Percentiles rank a stretch among this genome's conserved stretches.
Conservation (phyloP, 306 rosid species). For the Corylus americana region DNA sequence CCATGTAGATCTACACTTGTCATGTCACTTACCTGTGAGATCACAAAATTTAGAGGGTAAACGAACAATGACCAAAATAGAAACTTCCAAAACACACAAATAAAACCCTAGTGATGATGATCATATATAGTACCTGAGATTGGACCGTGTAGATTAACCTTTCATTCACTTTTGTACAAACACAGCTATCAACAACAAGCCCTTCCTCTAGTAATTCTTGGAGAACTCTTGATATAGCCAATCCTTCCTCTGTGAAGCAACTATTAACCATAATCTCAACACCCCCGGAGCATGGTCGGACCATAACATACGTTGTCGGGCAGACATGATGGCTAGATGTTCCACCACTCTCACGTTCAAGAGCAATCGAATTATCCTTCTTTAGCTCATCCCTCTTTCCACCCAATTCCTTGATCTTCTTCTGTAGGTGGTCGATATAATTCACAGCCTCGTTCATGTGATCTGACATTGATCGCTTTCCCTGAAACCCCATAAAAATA, state of each 20-base stretch:
- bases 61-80: neutral
- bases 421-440: slow-evolving; percentile 52
- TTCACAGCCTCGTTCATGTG: slow-evolving; percentile 61
- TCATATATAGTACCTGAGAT: slow-evolving; percentile 24
- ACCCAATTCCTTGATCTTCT: slow-evolving; percentile 41
- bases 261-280: slow-evolving; percentile 46
- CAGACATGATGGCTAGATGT: neutral
- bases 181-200: slow-evolving; percentile 24
- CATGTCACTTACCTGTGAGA: slow-evolving; percentile 27
- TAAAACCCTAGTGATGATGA: neutral
- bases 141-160: slow-evolving; percentile 28
- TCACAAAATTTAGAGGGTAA: neutral
- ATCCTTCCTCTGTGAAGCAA: neutral
- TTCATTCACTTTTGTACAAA: slow-evolving; percentile 25
- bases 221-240: slow-evolving; percentile 26
- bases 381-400: slow-evolving; percentile 49
- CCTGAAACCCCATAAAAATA: slow-evolving; percentile 44
- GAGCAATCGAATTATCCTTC: slow-evolving; percentile 15
- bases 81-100: neutral
- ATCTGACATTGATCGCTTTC: slow-evolving; percentile 71
- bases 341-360: neutral
- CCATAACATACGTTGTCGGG: slow-evolving; percentile 23
- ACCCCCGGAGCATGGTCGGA: slow-evolving; percentile 47
- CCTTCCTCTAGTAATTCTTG: slow-evolving; percentile 29
- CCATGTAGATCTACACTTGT: slow-evolving; percentile 8